Conservation (phyloP, 306 rosid species). For the Rubus parviflorus region DNA sequence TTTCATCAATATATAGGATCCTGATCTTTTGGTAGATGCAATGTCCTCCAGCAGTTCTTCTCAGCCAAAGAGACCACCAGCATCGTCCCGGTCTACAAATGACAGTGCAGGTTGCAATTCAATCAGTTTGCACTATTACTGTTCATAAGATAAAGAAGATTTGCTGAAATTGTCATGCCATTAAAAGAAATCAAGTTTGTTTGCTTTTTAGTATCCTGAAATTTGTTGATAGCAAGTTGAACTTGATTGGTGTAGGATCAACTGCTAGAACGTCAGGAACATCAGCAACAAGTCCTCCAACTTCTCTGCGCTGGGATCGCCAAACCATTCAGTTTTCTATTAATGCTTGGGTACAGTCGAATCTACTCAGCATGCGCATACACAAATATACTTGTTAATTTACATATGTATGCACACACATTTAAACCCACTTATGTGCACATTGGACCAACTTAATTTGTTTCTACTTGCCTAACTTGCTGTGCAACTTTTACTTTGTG, state of each 20-base stretch:
- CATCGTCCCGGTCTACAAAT: constrained; percentile 47
- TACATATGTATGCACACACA: background rate
- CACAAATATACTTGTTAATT: background rate
- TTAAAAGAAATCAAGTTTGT: background rate
- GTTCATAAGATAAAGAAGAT: background rate
- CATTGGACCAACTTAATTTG: background rate
- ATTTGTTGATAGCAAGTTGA: constrained; percentile 18
- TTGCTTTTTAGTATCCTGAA: background rate
- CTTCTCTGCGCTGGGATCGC: constrained; percentile 80
- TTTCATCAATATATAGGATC: constrained; percentile 61
- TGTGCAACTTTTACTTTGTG: background rate
- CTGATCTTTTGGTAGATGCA: constrained; percentile 75
- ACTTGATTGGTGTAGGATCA: constrained; percentile 51
- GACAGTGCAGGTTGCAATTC: constrained; percentile 53
- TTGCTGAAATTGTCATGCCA: background rate
- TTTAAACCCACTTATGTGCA: background rate
- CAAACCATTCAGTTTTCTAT: constrained; percentile 86
- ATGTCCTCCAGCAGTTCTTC: constrained; percentile 63
- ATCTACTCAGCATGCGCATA: constrained; percentile 20
- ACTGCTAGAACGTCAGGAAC: constrained; percentile 64
- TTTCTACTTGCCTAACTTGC: background rate
- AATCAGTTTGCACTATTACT: constrained; percentile 8
- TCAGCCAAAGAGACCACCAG: constrained; percentile 60
- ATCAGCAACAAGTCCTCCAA: constrained; percentile 58
- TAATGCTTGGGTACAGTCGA: constrained; percentile 82